A percentile compares a stretch with the other conserved stretches of the same genome.
Evolutionary conservation across 108 stramenopile species (phyloP).

Genomic region (Licmophora abbreviata): DNA sequence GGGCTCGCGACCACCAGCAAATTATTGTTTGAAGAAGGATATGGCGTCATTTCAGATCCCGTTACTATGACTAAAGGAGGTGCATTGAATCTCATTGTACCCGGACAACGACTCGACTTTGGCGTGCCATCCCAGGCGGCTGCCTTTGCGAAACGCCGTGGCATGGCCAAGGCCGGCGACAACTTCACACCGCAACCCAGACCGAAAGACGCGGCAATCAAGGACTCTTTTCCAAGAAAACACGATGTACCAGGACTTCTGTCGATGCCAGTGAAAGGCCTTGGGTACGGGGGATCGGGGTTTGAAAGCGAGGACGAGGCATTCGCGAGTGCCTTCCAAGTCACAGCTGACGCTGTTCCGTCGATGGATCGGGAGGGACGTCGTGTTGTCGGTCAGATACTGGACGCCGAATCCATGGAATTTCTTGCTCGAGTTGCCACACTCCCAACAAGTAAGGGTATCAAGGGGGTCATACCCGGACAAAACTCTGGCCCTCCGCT

Average conservation of each 20-base stretch:
- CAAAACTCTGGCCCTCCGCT: conserved; percentile 48
- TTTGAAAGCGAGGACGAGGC: conserved; percentile 68
- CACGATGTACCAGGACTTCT: conserved; percentile 59
- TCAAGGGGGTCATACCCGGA: conserved; percentile 50
- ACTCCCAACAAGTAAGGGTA: conserved; percentile 54
- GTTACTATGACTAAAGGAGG: conserved; percentile 41
- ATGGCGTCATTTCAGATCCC: conserved; percentile 32
- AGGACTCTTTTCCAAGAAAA: conserved; percentile 27
- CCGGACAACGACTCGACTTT: conserved; percentile 52
- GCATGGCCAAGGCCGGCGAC: conserved; percentile 20
- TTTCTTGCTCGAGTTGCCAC: conserved; percentile 53
- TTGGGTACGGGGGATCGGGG: conserved; percentile 64
- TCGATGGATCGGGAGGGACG: conserved; percentile 56
- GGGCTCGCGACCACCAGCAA: conserved; percentile 49
- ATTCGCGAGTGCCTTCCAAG: conserved; percentile 58
- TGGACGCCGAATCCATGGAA: conserved; percentile 64
- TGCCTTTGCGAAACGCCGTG: conserved; percentile 44
- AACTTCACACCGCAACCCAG: conserved; percentile 60
- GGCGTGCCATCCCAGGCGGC: conserved; percentile 62
- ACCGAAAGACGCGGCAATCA: conserved; percentile 23
- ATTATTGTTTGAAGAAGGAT: conserved; percentile 45
- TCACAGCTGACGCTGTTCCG: conserved; percentile 41
- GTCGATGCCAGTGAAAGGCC: conserved; percentile 59
- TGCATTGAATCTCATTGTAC: conserved; percentile 35
- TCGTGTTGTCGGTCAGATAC: conserved; percentile 66